Evolutionary conservation across 441 rosid genomes (phyloP).

Genomic region (Populus hybrid): DNA sequence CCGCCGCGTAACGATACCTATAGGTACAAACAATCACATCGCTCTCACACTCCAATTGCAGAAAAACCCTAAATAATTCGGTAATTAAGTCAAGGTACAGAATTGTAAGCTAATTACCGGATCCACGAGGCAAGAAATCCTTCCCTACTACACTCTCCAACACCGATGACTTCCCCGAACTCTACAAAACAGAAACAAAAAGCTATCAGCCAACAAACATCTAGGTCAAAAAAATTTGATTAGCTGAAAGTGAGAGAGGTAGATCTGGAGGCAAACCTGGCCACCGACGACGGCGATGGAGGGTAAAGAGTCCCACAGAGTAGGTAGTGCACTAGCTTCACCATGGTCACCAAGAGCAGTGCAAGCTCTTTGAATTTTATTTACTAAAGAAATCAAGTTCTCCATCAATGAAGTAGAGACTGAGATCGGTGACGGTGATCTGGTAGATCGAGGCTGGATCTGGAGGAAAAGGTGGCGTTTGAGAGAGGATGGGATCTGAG

Average conservation of each 20-base stretch:
- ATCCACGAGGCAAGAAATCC: constrained; percentile 98
- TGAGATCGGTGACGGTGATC: constrained; percentile 8
- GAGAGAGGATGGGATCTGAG: neutral
- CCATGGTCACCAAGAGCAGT: constrained; percentile 99
- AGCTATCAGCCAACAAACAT: neutral
- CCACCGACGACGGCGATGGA: constrained; percentile 99
- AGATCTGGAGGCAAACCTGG: constrained; percentile 49
- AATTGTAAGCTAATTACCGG: constrained; percentile 44
- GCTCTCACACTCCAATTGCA: neutral
- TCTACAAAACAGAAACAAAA: constrained; percentile 35
- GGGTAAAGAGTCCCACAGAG: constrained; percentile 96
- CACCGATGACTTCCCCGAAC: constrained; percentile 98
- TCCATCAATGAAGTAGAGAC: constrained; percentile 46
- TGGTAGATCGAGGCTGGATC: constrained; percentile 38
- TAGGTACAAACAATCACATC: constrained; percentile 16
- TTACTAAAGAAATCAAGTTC: constrained; percentile 82
- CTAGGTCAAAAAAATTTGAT: neutral
- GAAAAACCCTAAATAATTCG: neutral
- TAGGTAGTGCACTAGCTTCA: constrained; percentile 84
- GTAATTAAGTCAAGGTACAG: neutral
- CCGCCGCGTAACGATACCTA: constrained; percentile 93
- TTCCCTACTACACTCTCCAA: constrained; percentile 93
- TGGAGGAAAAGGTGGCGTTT: constrained; percentile 17
- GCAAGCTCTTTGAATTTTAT: constrained; percentile 98
- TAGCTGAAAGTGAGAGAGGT: neutral